Base-by-base conservation (phyloP, 2,329 filamentous ascomycete species). In the Teratosphaeria zuluensis region DNA sequence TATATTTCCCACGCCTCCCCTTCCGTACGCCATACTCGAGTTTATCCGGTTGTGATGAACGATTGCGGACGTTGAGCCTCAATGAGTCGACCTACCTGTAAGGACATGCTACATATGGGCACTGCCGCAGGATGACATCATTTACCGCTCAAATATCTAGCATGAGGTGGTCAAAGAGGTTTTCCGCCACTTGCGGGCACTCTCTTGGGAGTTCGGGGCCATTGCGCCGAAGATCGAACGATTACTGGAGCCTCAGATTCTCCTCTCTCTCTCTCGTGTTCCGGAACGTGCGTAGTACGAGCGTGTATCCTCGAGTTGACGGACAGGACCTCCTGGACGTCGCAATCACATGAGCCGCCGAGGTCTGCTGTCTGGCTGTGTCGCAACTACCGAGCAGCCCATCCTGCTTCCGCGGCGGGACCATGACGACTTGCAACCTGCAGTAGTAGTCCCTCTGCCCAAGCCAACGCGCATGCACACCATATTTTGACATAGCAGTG, bases 1-100 rank as follows among this genome's bases (percentile, higher is more conserved):
- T 54, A 77, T 75, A 61, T 79, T 79, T 24, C 77, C 77, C 19
- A 75, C 76, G 48, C 77, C 77, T 54, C 77, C 77, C 53, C 77
- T 73, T 55, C 76, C 77, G 57, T 56, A 62, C 7, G 53, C 31
- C 56, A 58, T 58, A 28, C 35, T 42, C 35, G 11, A 16, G 11
- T 16, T 4, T 5, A 14, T 42, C 11, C 14, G 35, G 35, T 42
- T 42, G 35, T 16, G 35, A 42, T 42, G 12, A 16, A 14, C 35
- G 11, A 16, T 42, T 11, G 35, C 35, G 35, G 14, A 16, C 16
- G 35, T 14, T 28, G 24, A 2, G 24, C 24, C 24, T 28, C 24
- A 28, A 28, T 28, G 24, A 28, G 24, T 28, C 24, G 24, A 28
- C 24, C 24, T 28, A 28, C 24, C 24, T 28, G 24, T 28, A 28